Conservation (phyloP, 768 basidiomycete species). For the Kwoniella dendrophila region DNA sequence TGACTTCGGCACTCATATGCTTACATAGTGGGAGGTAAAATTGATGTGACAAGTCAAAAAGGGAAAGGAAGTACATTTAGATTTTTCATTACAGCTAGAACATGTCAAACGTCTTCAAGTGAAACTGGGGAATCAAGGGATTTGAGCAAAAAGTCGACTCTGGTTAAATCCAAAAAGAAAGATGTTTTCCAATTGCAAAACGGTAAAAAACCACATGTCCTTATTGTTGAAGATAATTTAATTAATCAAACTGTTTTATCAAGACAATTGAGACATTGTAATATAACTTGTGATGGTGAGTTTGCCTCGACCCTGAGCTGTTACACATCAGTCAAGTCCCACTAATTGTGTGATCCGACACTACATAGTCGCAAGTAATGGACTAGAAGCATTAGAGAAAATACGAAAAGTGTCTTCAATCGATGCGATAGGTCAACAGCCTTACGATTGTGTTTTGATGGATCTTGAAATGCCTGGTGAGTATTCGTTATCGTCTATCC, state of each 20-base stretch:
- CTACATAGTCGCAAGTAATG: slow-evolving; percentile 43
- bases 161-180: slow-evolving; percentile 3
- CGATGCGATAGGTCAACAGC: slow-evolving; percentile 20
- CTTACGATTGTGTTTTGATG: slow-evolving; percentile 49
- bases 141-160: neutral
- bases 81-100: slow-evolving; percentile 55
- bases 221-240: slow-evolving; percentile 52
- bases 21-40: slow-evolving; percentile 56
- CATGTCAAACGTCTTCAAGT: slow-evolving; percentile 9
- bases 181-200: slow-evolving; percentile 11
- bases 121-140: neutral
- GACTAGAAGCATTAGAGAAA: slow-evolving; percentile 49
- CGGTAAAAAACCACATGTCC: slow-evolving; percentile 34
- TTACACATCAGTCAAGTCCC: slow-evolving; percentile 8
- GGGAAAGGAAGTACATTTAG: slow-evolving; percentile 58
- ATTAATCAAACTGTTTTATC: slow-evolving; percentile 54
- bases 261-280: slow-evolving; percentile 49
- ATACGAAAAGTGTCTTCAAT: slow-evolving; percentile 35
- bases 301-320: neutral
- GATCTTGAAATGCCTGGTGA: slow-evolving; percentile 54
- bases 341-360: too few relatives aligned
- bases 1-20: slow-evolving; percentile 10
- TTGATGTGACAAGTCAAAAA: slow-evolving; percentile 56
- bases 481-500: neutral
- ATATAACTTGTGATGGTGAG: slow-evolving; percentile 48